Evolutionary conservation across 1,284 basidiomycete species (phyloP).

Genomic region (Leccinum pachyderme): DNA sequence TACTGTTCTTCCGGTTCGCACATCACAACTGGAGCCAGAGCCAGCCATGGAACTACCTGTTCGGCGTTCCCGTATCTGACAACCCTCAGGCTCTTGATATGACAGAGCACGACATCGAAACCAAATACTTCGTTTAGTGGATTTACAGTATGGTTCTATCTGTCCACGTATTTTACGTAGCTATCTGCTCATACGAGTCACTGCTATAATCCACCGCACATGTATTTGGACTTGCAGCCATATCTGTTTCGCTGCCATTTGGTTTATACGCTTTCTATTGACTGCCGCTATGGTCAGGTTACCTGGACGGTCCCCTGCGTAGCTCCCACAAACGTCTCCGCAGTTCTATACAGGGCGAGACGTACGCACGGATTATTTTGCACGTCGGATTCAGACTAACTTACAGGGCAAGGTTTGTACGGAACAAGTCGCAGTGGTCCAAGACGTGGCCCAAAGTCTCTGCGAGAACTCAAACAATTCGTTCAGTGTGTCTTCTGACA

Average conservation of each 20-base stretch:
- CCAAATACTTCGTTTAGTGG: background rate
- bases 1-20: conserved; percentile 28
- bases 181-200: background rate
- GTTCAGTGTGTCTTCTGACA: background rate
- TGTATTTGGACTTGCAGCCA: background rate
- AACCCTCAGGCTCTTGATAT: background rate
- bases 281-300: background rate
- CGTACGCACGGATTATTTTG: no score
- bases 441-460: background rate
- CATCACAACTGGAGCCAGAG: conserved; percentile 33
- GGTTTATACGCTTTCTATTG: background rate
- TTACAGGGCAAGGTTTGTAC: background rate
- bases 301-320: background rate
- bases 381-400: background rate
- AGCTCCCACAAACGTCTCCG: background rate
- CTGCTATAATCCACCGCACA: background rate
- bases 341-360: background rate
- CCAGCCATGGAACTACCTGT: conserved; percentile 33
- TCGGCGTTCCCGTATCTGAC: conserved; percentile 7
- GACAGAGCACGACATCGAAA: background rate
- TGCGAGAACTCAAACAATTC: background rate
- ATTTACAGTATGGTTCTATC: background rate
- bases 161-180: background rate
- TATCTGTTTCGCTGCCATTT: background rate
- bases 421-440: background rate